These are phyloP conservation scores for Cryphonectria nitschkei DNA, from an alignment of 2,329 filamentous ascomycete genomes.

Conservation along the genomic window DNA sequence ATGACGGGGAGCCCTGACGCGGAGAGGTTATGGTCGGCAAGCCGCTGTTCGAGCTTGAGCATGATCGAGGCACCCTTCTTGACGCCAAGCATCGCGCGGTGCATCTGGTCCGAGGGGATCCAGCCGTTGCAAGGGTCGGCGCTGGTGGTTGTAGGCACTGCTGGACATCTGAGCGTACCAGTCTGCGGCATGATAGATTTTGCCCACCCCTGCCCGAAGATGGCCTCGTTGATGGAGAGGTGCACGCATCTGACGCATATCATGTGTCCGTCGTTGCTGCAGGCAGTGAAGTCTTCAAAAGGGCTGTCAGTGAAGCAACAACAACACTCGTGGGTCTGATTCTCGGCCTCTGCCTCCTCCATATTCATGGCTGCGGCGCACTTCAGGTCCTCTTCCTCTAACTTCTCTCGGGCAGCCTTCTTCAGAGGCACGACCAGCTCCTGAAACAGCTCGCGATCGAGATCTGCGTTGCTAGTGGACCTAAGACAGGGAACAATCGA, in stretches of 20 bases:
- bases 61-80: constrained; percentile 73
- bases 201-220: constrained; percentile 92
- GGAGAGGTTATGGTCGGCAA: constrained; percentile 75
- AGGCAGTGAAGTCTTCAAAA: constrained; percentile 77
- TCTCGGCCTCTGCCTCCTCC: constrained; percentile 60
- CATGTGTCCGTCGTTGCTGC: constrained; percentile 69
- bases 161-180: constrained; percentile 82
- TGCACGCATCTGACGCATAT: constrained; percentile 84
- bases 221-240: constrained; percentile 79
- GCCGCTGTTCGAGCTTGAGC: constrained; percentile 75
- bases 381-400: constrained; percentile 55
- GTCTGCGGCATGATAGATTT: constrained; percentile 74
- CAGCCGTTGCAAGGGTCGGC: constrained; percentile 73
- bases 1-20: constrained; percentile 76
- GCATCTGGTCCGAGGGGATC: constrained; percentile 70
- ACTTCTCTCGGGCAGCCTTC: constrained; percentile 45
- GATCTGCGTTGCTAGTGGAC: constrained; percentile 66
- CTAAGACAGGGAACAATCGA: constrained; percentile 64
- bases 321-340: constrained; percentile 69
- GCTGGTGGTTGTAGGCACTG: constrained; percentile 54
- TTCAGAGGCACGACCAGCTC: constrained; percentile 60
- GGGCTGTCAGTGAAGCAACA: constrained; percentile 75
- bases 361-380: constrained; percentile 60
- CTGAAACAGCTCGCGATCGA: constrained; percentile 64
- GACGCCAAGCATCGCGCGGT: constrained; percentile 71